Conservation (phyloP, 192 early-diverging fungal genomes). For the Lobosporangium transversale region DNA sequence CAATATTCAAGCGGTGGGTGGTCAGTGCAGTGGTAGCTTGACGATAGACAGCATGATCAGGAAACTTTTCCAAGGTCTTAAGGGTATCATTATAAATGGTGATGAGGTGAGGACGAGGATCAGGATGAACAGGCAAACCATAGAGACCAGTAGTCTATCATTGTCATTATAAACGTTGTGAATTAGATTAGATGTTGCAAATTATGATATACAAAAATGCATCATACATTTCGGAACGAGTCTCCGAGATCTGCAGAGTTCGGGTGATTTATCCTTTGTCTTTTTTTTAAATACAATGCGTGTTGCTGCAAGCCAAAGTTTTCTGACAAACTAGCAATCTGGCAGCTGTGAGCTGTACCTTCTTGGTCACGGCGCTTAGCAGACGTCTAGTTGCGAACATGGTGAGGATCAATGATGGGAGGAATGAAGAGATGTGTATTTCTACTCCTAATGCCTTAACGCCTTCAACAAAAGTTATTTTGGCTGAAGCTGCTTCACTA, state of each 20-base stretch:
- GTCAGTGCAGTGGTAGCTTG: conserved; percentile 84
- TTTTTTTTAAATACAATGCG: not conserved
- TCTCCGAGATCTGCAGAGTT: conserved; percentile 9
- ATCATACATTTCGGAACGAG: conserved; percentile 2
- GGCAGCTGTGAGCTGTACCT: too few relatives aligned
- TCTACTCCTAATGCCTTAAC: too few relatives aligned
- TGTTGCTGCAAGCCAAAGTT: not conserved
- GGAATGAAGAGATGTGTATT: conserved; percentile 19
- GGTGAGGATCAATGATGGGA: not conserved
- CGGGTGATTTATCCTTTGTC: not conserved
- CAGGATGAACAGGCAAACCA: conserved; percentile 87
- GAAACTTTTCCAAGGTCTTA: conserved; percentile 75
- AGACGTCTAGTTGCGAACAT: conserved; percentile 53
- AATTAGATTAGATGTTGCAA: too few relatives aligned
- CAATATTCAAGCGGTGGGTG: conserved; percentile 77
- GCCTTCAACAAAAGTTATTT: too few relatives aligned
- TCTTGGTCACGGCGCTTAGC: conserved; percentile 46
- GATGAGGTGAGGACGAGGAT: conserved; percentile 88
- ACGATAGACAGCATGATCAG: conserved; percentile 80
- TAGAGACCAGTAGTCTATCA: conserved; percentile 81
- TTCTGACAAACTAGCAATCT: too few relatives aligned
- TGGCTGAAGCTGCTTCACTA: too few relatives aligned
- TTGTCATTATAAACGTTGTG: too few relatives aligned
- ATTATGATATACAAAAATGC: too few relatives aligned
- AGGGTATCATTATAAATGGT: conserved; percentile 84